These are phyloP conservation scores for Lachancea thermotolerans DNA, from an alignment of 805 yeast species.

Conservation along the genomic window DNA sequence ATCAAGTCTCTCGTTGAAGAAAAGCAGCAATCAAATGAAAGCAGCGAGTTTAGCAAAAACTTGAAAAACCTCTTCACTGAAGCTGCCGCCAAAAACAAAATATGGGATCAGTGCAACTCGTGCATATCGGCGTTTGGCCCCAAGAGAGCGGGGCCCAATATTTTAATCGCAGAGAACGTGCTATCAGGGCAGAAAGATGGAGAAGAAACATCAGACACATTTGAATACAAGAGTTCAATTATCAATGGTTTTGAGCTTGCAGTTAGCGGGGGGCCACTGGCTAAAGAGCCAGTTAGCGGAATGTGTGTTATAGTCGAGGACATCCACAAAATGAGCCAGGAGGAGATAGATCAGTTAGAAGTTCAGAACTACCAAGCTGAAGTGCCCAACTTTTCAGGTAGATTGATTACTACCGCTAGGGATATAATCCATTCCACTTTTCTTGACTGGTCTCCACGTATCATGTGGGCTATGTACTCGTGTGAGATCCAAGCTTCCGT, in stretches of 20 bases:
- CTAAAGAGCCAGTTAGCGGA: conserved; percentile 84
- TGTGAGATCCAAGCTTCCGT: conserved; percentile 95
- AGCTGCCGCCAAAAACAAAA: conserved; percentile 21
- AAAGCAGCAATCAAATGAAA: conserved; percentile 21
- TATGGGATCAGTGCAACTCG: conserved; percentile 29
- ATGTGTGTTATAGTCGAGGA: conserved; percentile 49
- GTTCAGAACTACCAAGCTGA: conserved; percentile 23
- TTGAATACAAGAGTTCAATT: conserved; percentile 53
- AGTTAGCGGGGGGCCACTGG: conserved; percentile 77
- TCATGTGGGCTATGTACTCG: conserved; percentile 85
- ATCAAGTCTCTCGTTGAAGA: conserved; percentile 34
- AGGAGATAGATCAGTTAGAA: conserved; percentile 21
- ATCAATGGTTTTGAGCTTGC: conserved; percentile 83
- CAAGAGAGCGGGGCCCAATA: conserved; percentile 65
- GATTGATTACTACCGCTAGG: conserved; percentile 65
- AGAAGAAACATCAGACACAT: conserved; percentile 9
- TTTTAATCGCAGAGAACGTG: conserved; percentile 42
- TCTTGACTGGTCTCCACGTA: conserved; percentile 78
- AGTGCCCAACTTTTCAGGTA: conserved; percentile 53
- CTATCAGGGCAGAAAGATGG: conserved; percentile 33
- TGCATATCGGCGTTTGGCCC: conserved; percentile 69
- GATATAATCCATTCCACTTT: conserved; percentile 66
- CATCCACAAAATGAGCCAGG: conserved; percentile 29
- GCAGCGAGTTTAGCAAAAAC: conserved; percentile 28
- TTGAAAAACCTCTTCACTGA: conserved; percentile 30